Percentiles rank a stretch among this genome's conserved stretches.
phyloP scores from a whole-genome alignment of 2,329 filamentous ascomycete genomes.

The Calonectria crousiana region DNA sequence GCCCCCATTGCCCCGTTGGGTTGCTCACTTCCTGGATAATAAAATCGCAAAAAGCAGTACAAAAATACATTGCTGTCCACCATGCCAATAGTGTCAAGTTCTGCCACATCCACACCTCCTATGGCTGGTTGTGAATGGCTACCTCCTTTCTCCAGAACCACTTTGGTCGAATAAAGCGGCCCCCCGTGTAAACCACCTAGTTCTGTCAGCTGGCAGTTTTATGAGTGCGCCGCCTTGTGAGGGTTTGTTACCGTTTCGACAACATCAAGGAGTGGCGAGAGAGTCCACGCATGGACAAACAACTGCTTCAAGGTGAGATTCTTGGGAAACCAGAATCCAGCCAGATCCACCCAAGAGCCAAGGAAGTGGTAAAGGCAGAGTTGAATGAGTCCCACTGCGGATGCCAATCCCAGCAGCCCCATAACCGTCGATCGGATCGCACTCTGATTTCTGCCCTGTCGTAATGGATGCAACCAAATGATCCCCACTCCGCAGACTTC shows the following conservation, averaged over 20 bases:
- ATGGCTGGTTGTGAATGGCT: slow-evolving; percentile 16
- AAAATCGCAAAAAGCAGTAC: slow-evolving; percentile 13
- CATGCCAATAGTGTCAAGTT: slow-evolving; percentile 11
- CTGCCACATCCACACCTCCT: slow-evolving; percentile 24
- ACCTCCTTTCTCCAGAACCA: neutral
- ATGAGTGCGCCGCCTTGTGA: neutral
- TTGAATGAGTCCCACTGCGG: slow-evolving; percentile 19
- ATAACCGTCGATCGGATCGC: slow-evolving; percentile 6
- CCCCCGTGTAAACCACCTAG: slow-evolving; percentile 7
- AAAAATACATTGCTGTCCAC: slow-evolving; percentile 20
- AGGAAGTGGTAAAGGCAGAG: slow-evolving; percentile 4
- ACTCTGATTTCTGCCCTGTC: slow-evolving; percentile 16
- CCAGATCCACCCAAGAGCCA: slow-evolving; percentile 24
- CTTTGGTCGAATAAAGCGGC: neutral
- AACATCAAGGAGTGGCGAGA: slow-evolving; percentile 40
- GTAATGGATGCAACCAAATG: slow-evolving; percentile 26
- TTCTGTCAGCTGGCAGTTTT: neutral
- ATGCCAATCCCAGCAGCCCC: slow-evolving; percentile 24
- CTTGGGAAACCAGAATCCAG: slow-evolving; percentile 35
- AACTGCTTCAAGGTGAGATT: slow-evolving; percentile 19
- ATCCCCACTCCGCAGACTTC: slow-evolving; percentile 32
- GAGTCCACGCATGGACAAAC: slow-evolving; percentile 34
- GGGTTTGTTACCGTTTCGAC: slow-evolving; percentile 35
- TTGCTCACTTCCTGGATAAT: neutral
- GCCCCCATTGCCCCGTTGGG: neutral